Evolutionary conservation across 1,284 basidiomycete species (phyloP), one percentile per base, ranked within the genome.

Genomic region (Trametes sp.): DNA sequence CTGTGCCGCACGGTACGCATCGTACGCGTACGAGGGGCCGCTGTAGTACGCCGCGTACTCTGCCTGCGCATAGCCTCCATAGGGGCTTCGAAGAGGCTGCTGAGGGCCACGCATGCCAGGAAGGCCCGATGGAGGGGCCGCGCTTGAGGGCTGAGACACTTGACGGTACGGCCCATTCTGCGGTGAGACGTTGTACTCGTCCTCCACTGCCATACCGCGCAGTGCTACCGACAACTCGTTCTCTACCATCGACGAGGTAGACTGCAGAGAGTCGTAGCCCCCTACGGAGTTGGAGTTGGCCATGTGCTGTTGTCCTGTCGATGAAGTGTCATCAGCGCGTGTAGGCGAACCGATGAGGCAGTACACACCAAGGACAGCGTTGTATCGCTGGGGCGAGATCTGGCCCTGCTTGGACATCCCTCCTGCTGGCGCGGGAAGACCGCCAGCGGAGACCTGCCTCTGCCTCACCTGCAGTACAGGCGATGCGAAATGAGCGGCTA

Each of bases 121-220:
- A 28, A 70, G 46, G 4, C 63, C 63, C n/a, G 62, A 57, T 0
- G 63, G 58, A 24, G 63, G 58, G 1, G 41, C 51, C 48, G 57
- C 62, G 38, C 56, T 51, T 11, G 69, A 56, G 8, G 64, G 66
- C 50, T 71, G 72, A 6, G 57, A 41, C 3, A 57, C 61, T 41
- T 70, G 74, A 45, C 76, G 74, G 62, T 75, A 78, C 6, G 71
- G 46, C 36, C 65, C 63, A 44, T 64, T 61, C 58, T 72, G 74
- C 51, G 71, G 69, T 19, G 71, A 63, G 29, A 68, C 55, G 16
- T 70, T 66, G 60, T 80, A 80, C 59, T 89, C 87, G 46, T 91
- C 89, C 68, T 89, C 89, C 45, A 88, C 84, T 19, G 79, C 82
- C 85, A 92, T 89, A 10, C 87, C 87, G 62, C 88, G 84, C 56